These are phyloP conservation scores for Wickerhamiella sergipiensis DNA, from an alignment of 805 yeast species.

Conservation along the genomic window DNA sequence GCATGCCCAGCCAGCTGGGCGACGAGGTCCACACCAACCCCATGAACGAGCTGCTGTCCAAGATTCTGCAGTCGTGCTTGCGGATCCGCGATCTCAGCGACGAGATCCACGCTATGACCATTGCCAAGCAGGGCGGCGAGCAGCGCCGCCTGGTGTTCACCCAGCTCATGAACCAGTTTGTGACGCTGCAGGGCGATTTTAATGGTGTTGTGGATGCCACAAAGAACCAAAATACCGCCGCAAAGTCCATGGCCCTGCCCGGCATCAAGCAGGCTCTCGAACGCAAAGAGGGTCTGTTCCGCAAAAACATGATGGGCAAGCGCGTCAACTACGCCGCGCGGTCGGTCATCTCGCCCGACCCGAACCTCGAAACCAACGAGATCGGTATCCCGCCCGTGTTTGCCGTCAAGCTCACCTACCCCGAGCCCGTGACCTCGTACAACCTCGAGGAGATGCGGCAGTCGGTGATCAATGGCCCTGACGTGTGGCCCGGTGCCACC, in stretches of 20 bases:
- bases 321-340: slow-evolving; percentile 98
- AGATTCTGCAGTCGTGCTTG: slow-evolving; percentile 64
- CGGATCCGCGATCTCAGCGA: slow-evolving; percentile 82
- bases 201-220: slow-evolving; percentile 88
- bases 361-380: slow-evolving; percentile 92
- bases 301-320: slow-evolving; percentile 99
- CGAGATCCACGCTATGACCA: slow-evolving; percentile 50
- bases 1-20: slow-evolving; percentile 93
- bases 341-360: slow-evolving; percentile 98
- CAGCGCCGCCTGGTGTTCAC: slow-evolving; percentile 69
- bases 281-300: slow-evolving; percentile 94
- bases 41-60: slow-evolving; percentile 77
- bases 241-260: slow-evolving; percentile 66
- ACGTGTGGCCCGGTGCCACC: slow-evolving; percentile 96
- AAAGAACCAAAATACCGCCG: slow-evolving; percentile 62
- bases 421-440: slow-evolving; percentile 92
- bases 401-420: slow-evolving; percentile 88
- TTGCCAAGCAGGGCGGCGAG: slow-evolving; percentile 43
- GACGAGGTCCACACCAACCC: slow-evolving; percentile 92
- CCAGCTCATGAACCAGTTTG: slow-evolving; percentile 90
- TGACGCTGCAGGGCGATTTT: slow-evolving; percentile 86
- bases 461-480: slow-evolving; percentile 96
- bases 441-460: slow-evolving; percentile 82
- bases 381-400: slow-evolving; percentile 99
- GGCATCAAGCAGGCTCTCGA: slow-evolving; percentile 97